These are phyloP conservation scores for Rubia peregrina DNA, from an alignment of 305 asterid species.

Conservation along the genomic window DNA sequence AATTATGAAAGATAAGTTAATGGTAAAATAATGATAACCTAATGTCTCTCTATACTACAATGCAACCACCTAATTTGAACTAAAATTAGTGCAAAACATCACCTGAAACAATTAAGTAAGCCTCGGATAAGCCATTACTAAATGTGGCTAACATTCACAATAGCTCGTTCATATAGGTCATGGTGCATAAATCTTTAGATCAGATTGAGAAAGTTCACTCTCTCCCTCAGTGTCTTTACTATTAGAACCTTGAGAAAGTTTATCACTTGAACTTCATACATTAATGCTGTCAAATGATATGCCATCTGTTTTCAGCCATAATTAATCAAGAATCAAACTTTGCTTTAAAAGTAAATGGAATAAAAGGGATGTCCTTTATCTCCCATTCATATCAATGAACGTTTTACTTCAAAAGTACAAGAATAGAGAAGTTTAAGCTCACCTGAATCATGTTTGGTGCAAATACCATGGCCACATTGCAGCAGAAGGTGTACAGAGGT, in stretches of 20 bases:
- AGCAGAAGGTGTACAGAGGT: too few species aligned
- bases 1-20: too few species aligned
- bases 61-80: not conserved
- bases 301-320: constrained; percentile 53
- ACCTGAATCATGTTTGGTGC: constrained; percentile 96
- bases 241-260: constrained; percentile 82
- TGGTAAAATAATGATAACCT: not conserved
- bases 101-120: not conserved
- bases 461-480: constrained; percentile 77
- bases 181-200: too few species aligned
- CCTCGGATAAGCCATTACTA: not conserved
- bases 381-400: not conserved
- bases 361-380: not conserved
- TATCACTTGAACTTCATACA: constrained; percentile 92
- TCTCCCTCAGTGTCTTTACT: constrained; percentile 49
- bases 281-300: constrained; percentile 85
- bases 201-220: constrained; percentile 38
- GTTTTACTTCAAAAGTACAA: not conserved
- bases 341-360: not conserved
- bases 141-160: not conserved
- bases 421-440: constrained; percentile 10
- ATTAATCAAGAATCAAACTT: not conserved
- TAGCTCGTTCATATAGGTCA: not conserved
- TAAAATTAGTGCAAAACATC: not conserved
- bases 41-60: not conserved